Base-by-base conservation (phyloP, 108 stramenopile genomes). In the Discostella stelligeroides region DNA sequence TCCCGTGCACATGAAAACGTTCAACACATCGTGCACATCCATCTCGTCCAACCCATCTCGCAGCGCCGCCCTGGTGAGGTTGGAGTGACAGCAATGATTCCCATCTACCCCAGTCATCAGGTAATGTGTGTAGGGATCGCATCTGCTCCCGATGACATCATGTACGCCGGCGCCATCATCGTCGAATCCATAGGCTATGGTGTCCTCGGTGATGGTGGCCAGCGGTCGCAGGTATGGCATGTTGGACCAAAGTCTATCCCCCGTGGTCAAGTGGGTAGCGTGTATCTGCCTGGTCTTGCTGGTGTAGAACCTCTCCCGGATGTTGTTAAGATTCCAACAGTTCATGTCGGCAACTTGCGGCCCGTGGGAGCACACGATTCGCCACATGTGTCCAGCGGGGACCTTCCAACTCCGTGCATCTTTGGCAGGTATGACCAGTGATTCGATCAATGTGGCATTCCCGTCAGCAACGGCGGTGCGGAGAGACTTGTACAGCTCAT, bases 301-400 rank as follows among this genome's bases (percentile, higher is more conserved):
- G 37, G 78, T 65, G 51, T 83, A 86, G 76, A 86, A 86, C 20
- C 67, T 75, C 61, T 86, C 85, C 24, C 65, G 43, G 0, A 79
- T 75, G 63, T 81, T 63, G 40, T 39, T 34, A 7, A 57, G 12
- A 11, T 46, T 49, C 85, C 85, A 86, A 60, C 82, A 81, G 54
- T 86, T 86, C 82, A 86, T 80, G 51, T 86, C 82, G 71, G 85
- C 85, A 5, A 86, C 85, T 59, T 86, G 85, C 14, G 85, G 85
- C 0, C 85, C 85, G 20, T 81, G 57, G 17, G 64, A 65, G 61
- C 85, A 86, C 7, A 76, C 49, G 18, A 86, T 83, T 30, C 85
- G 64, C 76, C 75, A 86, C 23, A 86, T 18, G 21, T 70, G 68
- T 29, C 85, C 85, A 17, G 82, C 75, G 20, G 62, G 66, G 43